A percentile compares a stretch with the other conserved stretches of the same genome.
Evolutionary conservation across 768 basidiomycete species (phyloP).

Genomic region (Gloeostereum incarnatum): DNA sequence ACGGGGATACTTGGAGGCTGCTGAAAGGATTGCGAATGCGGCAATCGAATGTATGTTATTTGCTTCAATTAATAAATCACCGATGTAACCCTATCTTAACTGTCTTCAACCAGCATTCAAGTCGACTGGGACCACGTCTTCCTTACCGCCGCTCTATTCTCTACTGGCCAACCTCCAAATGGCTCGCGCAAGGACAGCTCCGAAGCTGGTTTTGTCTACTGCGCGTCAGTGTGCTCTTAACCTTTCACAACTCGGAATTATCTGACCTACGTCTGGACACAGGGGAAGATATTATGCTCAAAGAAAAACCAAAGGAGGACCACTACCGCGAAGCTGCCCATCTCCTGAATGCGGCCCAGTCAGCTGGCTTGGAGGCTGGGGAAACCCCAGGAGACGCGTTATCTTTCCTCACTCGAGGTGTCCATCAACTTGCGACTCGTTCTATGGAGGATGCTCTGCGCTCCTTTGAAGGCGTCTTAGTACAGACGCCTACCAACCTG

Average conservation of each 20-base stretch:
- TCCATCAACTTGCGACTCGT: slow-evolving; percentile 72
- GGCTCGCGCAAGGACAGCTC: slow-evolving; percentile 71
- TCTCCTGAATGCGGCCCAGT: slow-evolving; percentile 51
- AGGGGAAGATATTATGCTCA: slow-evolving; percentile 60
- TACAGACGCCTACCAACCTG: slow-evolving; percentile 74
- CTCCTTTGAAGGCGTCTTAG: slow-evolving; percentile 74
- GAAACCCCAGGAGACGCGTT: slow-evolving; percentile 47
- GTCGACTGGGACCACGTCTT: slow-evolving; percentile 34
- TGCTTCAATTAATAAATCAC: slow-evolving; percentile 2
- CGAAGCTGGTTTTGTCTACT: slow-evolving; percentile 64
- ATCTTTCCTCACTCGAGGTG: slow-evolving; percentile 64
- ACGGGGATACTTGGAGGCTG: slow-evolving; percentile 62
- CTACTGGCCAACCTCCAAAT: slow-evolving; percentile 83
- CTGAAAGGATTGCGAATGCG: slow-evolving; percentile 63
- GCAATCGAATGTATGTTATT: slow-evolving; percentile 54
- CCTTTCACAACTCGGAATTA: neutral
- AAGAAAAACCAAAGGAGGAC: slow-evolving; percentile 56
- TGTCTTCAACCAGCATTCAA: slow-evolving; percentile 45
- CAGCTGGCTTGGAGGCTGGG: slow-evolving; percentile 46
- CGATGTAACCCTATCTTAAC: slow-evolving; percentile 10
- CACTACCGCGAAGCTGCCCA: slow-evolving; percentile 63
- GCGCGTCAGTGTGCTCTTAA: slow-evolving; percentile 48
- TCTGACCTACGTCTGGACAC: slow-evolving; percentile 2
- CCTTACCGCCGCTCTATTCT: slow-evolving; percentile 66
- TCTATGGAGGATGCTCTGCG: slow-evolving; percentile 76